Evolutionary conservation across 1,139 yeast species (phyloP).

Genomic region (Yamadazyma friedrichii): DNA sequence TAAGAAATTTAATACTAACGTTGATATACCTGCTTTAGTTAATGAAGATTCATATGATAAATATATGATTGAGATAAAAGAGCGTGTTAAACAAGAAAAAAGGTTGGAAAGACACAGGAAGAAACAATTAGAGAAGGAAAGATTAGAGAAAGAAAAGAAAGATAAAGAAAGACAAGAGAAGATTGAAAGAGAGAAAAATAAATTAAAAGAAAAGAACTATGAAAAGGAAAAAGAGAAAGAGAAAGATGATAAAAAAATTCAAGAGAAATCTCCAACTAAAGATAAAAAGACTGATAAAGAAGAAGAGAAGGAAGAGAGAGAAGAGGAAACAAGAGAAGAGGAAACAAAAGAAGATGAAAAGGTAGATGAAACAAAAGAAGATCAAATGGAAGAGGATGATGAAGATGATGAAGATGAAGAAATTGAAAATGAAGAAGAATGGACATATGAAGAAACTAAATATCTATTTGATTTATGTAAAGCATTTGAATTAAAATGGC

Average conservation of each 20-base stretch:
- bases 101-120: constrained; percentile 17
- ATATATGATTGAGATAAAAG: constrained; percentile 40
- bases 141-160: constrained; percentile 8
- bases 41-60: constrained; percentile 61
- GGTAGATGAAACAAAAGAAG: constrained; percentile 6
- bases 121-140: constrained; percentile 14
- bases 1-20: constrained; percentile 69
- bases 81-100: constrained; percentile 17
- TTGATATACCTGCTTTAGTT: constrained; percentile 69
- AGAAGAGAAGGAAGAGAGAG: constrained; percentile 4
- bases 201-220: constrained; percentile 1
- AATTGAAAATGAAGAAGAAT: constrained; percentile 22
- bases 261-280: constrained; percentile 8
- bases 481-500: constrained; percentile 84
- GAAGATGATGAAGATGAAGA: constrained; percentile 7
- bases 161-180: constrained; percentile 10
- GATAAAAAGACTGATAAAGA: constrained; percentile 6
- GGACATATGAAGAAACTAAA: constrained; percentile 79
- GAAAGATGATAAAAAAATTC: constrained; percentile 11
- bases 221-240: constrained; percentile 9
- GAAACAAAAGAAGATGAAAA: constrained; percentile 6
- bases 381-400: constrained; percentile 7
- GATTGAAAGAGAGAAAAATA: constrained; percentile 6
- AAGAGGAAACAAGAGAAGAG: constrained; percentile 1
- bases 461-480: constrained; percentile 72